phyloP scores from a whole-genome alignment of 805 yeast genomes.

The Sugiyamaella lignohabitans region DNA sequence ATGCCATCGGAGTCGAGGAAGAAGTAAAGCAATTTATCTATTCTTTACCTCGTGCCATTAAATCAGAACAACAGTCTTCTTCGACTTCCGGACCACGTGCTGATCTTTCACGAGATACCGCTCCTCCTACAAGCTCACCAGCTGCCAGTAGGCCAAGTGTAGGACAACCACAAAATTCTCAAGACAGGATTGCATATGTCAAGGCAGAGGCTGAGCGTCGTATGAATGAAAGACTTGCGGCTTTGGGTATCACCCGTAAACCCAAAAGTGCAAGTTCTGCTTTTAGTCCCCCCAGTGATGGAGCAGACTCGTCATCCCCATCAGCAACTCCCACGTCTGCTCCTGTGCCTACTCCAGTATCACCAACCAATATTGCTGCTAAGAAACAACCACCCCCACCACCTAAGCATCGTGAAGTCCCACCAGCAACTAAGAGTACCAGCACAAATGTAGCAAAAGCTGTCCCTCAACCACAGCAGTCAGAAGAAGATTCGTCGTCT shows the following conservation, averaged over 20 bases:
- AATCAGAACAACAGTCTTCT: neutral
- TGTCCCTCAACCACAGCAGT: conserved; percentile 7
- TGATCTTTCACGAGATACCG: conserved; percentile 3
- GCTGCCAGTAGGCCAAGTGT: conserved; percentile 34
- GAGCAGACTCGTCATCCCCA: conserved; percentile 2
- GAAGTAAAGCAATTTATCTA: conserved; percentile 57
- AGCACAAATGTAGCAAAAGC: too few relatives aligned
- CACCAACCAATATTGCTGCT: conserved; percentile 6
- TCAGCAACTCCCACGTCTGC: conserved; percentile 11
- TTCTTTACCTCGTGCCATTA: conserved; percentile 33
- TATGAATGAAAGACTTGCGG: conserved; percentile 81
- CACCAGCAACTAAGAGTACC: conserved; percentile 13
- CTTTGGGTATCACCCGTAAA: conserved; percentile 53
- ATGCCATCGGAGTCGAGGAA: conserved; percentile 70
- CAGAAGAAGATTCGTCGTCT: conserved; percentile 14
- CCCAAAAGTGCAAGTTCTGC: conserved; percentile 20
- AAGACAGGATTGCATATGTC: conserved; percentile 69
- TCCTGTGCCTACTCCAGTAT: conserved; percentile 7
- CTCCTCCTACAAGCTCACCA: conserved; percentile 19
- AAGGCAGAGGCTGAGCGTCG: conserved; percentile 76
- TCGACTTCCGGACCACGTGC: conserved; percentile 3
- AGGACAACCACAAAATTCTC: conserved; percentile 37
- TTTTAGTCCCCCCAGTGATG: conserved; percentile 17
- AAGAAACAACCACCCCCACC: conserved; percentile 13
- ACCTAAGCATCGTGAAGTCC: conserved; percentile 14